A percentile compares a stretch with the other conserved stretches of the same genome.
Conservation (phyloP, 2,329 filamentous ascomycete genomes). For the Nemania sp. region DNA sequence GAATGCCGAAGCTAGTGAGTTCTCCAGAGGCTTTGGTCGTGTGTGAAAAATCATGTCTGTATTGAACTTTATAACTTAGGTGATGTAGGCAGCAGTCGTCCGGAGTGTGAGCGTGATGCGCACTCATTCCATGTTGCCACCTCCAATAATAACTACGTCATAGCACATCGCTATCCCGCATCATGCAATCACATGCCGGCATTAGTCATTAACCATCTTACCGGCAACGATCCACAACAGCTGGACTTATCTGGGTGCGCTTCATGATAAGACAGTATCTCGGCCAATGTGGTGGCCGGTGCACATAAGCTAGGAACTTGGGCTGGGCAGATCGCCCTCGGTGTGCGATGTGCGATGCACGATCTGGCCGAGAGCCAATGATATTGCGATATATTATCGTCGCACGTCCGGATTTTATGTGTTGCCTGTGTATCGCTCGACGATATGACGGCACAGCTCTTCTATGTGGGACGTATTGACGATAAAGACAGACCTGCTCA, state of each 20-base stretch:
- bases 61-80: too few relatives aligned
- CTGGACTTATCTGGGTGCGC: background rate
- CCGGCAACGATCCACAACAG: background rate
- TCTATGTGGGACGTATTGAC: background rate
- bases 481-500: background rate
- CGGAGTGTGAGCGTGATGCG: too few relatives aligned
- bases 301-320: background rate
- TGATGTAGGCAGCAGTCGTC: too few relatives aligned
- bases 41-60: too few relatives aligned
- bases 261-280: background rate
- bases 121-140: too few relatives aligned
- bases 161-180: background rate
- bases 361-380: slow-evolving; percentile 10
- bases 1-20: too few relatives aligned
- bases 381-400: slow-evolving; percentile 14
- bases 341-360: background rate
- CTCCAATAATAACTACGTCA: background rate
- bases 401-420: background rate
- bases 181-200: background rate
- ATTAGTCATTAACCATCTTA: background rate
- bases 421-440: background rate
- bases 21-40: too few relatives aligned
- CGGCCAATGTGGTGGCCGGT: background rate
- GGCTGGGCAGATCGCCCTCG: background rate
- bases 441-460: slow-evolving; percentile 17